phyloP scores from a whole-genome alignment of 768 basidiomycete genomes.

The Boletus barrowsii region DNA sequence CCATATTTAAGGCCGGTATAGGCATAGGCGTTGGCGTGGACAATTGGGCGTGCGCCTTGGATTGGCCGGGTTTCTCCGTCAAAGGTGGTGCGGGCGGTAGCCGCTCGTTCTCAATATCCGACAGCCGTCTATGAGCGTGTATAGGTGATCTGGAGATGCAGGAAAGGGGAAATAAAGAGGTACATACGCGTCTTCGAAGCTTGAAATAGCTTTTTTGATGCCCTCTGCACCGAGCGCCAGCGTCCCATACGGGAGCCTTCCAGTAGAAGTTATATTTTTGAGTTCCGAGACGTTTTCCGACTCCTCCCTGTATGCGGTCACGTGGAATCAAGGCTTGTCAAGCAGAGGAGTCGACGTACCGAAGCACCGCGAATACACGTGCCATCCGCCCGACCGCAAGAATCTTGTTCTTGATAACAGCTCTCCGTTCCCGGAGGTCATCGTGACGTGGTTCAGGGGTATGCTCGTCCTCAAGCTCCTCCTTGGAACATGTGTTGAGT shows the following conservation, averaged over 20 bases:
- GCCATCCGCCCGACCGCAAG: constrained; percentile 68
- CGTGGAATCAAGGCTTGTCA: not conserved
- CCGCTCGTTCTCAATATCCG: constrained; percentile 30
- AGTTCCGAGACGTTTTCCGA: constrained; percentile 74
- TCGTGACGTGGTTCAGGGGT: constrained; percentile 22
- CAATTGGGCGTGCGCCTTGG: constrained; percentile 5
- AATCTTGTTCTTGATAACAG: constrained; percentile 72
- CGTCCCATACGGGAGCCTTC: constrained; percentile 49
- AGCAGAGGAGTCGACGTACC: constrained; percentile 36
- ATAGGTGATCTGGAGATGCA: not conserved
- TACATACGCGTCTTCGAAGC: constrained; percentile 66
- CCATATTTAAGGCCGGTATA: not conserved
- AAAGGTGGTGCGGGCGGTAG: constrained; percentile 28
- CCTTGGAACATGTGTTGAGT: constrained; percentile 91
- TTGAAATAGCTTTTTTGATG: constrained; percentile 68
- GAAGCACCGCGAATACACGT: constrained; percentile 61
- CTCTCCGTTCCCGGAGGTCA: constrained; percentile 39
- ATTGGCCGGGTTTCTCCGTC: constrained; percentile 12
- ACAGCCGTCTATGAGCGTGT: constrained; percentile 15
- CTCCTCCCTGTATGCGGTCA: constrained; percentile 41
- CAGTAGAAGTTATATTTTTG: constrained; percentile 54
- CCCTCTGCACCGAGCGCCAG: constrained; percentile 64
- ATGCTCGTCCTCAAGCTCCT: constrained; percentile 82
- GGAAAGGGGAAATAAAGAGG: not conserved
- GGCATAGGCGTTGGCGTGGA: not conserved